Percentiles rank a stretch among this genome's conserved stretches.
phyloP scores from a whole-genome alignment of 768 basidiomycete genomes.

The Phylloporus sp. region DNA sequence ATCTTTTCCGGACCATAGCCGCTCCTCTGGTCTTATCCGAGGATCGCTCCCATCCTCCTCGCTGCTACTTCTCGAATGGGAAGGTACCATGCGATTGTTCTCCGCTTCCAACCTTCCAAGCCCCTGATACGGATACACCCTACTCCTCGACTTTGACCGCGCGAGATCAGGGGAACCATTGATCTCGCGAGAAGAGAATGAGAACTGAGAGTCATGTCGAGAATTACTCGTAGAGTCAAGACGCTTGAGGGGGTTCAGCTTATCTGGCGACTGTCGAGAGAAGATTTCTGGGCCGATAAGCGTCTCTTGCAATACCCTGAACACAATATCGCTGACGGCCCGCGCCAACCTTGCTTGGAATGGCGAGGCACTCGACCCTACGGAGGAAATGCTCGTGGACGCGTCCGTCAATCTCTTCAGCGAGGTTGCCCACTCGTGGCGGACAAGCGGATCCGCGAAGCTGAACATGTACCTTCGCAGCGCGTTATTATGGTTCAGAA shows the following conservation, averaged over 20 bases:
- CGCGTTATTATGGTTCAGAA: constrained; percentile 58
- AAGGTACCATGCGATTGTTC: constrained; percentile 25
- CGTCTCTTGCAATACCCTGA: constrained; percentile 82
- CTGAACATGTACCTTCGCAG: constrained; percentile 95
- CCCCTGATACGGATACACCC: constrained; percentile 59
- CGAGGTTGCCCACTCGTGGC: constrained; percentile 69
- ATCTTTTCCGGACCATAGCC: constrained; percentile 77
- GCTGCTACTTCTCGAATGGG: constrained; percentile 26
- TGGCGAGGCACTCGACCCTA: constrained; percentile 32
- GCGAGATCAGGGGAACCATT: constrained; percentile 37
- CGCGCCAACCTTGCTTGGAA: constrained; percentile 47
- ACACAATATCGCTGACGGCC: constrained; percentile 72
- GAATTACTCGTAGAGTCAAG: constrained; percentile 15
- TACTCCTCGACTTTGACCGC: constrained; percentile 70
- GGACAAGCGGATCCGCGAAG: constrained; percentile 73
- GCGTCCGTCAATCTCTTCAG: constrained; percentile 66
- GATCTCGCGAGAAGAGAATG: constrained; percentile 23
- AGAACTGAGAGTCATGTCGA: constrained; percentile 22
- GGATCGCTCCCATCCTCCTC: constrained; percentile 33
- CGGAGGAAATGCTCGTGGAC: constrained; percentile 25
- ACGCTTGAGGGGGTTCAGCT: constrained; percentile 35
- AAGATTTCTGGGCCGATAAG: constrained; percentile 47
- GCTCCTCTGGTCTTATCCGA: constrained; percentile 41
- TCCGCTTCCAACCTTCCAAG: constrained; percentile 64
- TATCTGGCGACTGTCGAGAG: constrained; percentile 22